Base-by-base conservation (phyloP, 805 yeast species). In the Candida ovalis region DNA sequence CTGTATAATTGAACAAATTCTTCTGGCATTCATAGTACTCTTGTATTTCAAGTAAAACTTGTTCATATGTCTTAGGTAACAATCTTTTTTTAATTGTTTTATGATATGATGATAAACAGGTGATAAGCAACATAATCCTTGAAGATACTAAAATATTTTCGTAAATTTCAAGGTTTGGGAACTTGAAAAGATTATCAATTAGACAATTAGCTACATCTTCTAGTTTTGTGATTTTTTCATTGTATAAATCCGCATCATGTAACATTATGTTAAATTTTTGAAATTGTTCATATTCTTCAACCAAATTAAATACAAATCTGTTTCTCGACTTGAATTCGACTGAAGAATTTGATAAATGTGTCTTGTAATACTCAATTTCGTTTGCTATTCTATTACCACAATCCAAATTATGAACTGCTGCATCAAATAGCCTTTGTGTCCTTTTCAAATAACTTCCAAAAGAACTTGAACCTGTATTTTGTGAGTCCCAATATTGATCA, bases 341-440 rank as follows among this genome's bases (percentile, higher is more conserved):
- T 5, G 38, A 18, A 35, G 49, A 30, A 10, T 32, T 35, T n/a
- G 39, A 22, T 21, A 50, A 38, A 23, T 46, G 44, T 23, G 45
- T 46, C 18, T 40, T 42, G 23, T 47, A 39, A 15, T 45, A 52
- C 4, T 54, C 54, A 43, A 54, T 42, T 27, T 54, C 55, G 18
- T 51, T 51, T n/a, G 40, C 44, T 33, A 45, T 41, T 37, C 46
- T 48, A 36, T 54, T 55, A 21, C 47, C 36, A 17, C 48, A 40
- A 10, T 54, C 49, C 21, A 54, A 45, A 40, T 54, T 52, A 2
- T 52, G 50, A 21, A 54, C 41, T 49, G 51, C 49, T 12, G 53
- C 48, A 18, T 51, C 38, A 23, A 54, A 54, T 5, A 54, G 48
- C 25, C 41, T 50, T 33, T 55, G 54, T 42, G 52, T 52, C 30